These are phyloP conservation scores for Aegilops sharonensis DNA, from an alignment of 176 grass and related monocot genomes.

Conservation along the genomic window DNA sequence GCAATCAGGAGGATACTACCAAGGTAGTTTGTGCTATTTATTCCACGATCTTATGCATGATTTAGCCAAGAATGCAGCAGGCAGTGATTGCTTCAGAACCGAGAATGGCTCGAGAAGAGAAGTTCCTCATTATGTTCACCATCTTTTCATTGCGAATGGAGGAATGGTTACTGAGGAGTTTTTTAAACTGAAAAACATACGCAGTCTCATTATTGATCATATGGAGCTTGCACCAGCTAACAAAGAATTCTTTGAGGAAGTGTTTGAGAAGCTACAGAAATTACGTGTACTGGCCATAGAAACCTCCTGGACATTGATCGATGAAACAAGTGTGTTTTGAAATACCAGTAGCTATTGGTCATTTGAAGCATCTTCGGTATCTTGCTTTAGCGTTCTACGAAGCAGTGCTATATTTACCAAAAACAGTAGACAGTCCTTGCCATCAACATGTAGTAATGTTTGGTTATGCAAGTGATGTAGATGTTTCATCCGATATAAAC, in stretches of 20 bases:
- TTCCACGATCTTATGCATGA: constrained; percentile 42
- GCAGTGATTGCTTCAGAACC: constrained; percentile 18
- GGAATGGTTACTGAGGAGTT: background rate
- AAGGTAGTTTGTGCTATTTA: background rate
- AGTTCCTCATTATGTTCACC: constrained; percentile 13
- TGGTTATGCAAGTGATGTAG: too few relatives aligned
- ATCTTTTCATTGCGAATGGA: background rate
- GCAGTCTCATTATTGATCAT: constrained; percentile 17
- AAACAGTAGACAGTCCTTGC: background rate
- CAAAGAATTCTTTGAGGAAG: background rate
- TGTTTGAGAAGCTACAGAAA: background rate
- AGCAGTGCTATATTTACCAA: background rate
- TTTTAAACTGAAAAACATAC: background rate
- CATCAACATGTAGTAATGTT: constrained; percentile 12
- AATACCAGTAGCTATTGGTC: background rate
- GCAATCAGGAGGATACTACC: background rate
- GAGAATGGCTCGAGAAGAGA: background rate
- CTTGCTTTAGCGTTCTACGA: background rate
- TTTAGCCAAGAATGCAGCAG: constrained; percentile 20
- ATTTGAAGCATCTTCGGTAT: constrained; percentile 23
- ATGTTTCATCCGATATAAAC: background rate
- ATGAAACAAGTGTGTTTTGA: background rate
- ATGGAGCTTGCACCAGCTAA: background rate
- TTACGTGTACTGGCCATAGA: background rate
- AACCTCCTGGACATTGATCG: too few relatives aligned